phyloP scores from a whole-genome alignment of 805 yeast genomes.

The Zygotorulaspora sp. region DNA sequence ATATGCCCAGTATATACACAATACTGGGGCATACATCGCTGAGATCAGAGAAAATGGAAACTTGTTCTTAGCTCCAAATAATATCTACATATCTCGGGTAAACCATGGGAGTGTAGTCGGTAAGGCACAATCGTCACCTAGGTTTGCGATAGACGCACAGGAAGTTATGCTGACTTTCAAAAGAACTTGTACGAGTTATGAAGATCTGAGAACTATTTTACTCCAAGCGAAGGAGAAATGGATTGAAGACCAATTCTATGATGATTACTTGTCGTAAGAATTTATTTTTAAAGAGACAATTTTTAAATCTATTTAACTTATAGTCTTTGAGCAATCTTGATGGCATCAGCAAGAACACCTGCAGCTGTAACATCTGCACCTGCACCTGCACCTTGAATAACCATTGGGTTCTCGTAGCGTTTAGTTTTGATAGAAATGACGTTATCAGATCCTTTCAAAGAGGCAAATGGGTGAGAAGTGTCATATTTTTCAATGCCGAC shows the following conservation, averaged over 20 bases:
- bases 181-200: conserved; percentile 52
- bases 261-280: conserved; percentile 15
- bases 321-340: conserved; percentile 86
- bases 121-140: conserved; percentile 33
- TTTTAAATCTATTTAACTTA: conserved; percentile 9
- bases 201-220: conserved; percentile 48
- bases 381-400: conserved; percentile 97
- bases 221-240: conserved; percentile 52
- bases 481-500: conserved; percentile 89
- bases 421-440: conserved; percentile 87
- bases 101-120: conserved; percentile 42
- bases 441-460: conserved; percentile 93
- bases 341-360: conserved; percentile 91
- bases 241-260: conserved; percentile 36
- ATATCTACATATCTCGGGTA: conserved; percentile 71
- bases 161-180: conserved; percentile 67
- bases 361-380: conserved; percentile 75
- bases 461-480: conserved; percentile 89
- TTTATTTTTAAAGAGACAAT: background rate
- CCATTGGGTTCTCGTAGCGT: conserved; percentile 88
- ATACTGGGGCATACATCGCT: conserved; percentile 83
- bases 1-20: conserved; percentile 85
- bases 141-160: conserved; percentile 56
- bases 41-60: conserved; percentile 78
- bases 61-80: conserved; percentile 80